Base-by-base conservation (phyloP, 116 monocot genomes). In the Papilionanthe hybrid region DNA sequence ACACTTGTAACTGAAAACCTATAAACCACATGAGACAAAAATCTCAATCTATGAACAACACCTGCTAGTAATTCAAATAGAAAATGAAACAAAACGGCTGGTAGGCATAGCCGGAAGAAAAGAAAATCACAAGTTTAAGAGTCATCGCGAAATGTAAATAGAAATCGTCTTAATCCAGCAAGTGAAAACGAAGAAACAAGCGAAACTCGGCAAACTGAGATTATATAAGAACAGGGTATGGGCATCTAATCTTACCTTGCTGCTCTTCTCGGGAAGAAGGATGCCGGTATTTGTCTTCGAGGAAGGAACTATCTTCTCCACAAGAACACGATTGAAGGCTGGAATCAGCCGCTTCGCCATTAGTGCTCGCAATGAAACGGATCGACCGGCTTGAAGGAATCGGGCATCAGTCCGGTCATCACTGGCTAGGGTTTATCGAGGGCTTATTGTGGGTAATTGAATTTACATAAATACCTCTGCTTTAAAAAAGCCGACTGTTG, bases 281-380 rank as follows among this genome's bases (percentile, higher is more conserved):
- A 84, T 77, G 25, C 79, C 84, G 25, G 79, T 66, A 41, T 32
- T 47, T 20, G 79, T 83, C 83, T 84, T 84, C 42, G 75, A 57
- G 5, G 84, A 79, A 28, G 79, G 84, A 30, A 84, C 84, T 49
- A 84, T 42, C 84, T 84, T 84, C 84, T 80, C 80, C 55, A 84
- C 77, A 23, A 84, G 76, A 44, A 84, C 76, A 12, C 84, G 75
- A 73, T 84, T 84, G 48, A 84, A 55, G 4, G 80, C 42, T 29
- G 84, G 84, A 69, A 84, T 71, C 45, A 84, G 76, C 18, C 84
- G 67, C 57, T 69, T 84, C 32, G 80, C 84, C 84, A 80, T 80
- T 7, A 19, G 57, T 25, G 32, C 47, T 49, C 8, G 17, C 18
- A n/a, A 44, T 0, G 13, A 71, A 28, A 71, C 29, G 9, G 45